These are phyloP conservation scores for Neonectria faginata DNA, from an alignment of 2,329 filamentous ascomycete species.

Conservation along the genomic window DNA sequence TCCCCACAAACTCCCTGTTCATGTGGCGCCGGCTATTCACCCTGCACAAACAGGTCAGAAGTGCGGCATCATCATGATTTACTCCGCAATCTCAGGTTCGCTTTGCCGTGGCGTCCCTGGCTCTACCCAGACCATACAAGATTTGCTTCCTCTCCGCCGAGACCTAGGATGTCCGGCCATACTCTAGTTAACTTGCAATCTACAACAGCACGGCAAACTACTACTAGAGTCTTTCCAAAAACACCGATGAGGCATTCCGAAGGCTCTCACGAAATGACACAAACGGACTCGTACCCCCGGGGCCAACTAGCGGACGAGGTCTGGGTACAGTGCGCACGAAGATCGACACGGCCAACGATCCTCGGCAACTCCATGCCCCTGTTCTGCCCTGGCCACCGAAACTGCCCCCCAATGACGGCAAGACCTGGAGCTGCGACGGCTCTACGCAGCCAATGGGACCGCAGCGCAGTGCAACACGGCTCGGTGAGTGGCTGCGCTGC, in stretches of 20 bases:
- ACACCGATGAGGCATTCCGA: conserved; percentile 17
- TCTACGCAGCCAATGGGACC: conserved; percentile 13
- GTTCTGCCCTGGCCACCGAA: conserved; percentile 13
- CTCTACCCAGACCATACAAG: conserved; percentile 37
- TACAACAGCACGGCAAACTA: conserved; percentile 16
- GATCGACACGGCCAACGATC: conserved; percentile 31
- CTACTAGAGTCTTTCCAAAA: conserved; percentile 4
- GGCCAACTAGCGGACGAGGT: conserved; percentile 18
- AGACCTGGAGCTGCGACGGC: conserved; percentile 12
- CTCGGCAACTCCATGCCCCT: conserved; percentile 26
- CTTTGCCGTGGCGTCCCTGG: conserved; percentile 33
- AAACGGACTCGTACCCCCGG: conserved; percentile 25
- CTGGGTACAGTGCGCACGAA: conserved; percentile 30
- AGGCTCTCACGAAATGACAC: neutral
- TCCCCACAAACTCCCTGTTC: neutral
- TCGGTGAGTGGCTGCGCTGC: conserved; percentile 36
- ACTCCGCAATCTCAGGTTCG: conserved; percentile 43
- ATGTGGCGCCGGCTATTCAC: conserved; percentile 46
- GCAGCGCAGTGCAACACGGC: conserved; percentile 25
- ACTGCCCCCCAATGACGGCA: conserved; percentile 21
- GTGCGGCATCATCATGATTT: conserved; percentile 36
- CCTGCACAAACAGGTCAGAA: conserved; percentile 40
- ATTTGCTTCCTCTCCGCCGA: conserved; percentile 34
- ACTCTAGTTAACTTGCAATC: conserved; percentile 13
- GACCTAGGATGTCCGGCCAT: conserved; percentile 8